Evolutionary conservation across 2,329 filamentous ascomycete species (phyloP), one percentile per base, ranked within the genome.

Genomic region (Sporothrix sp.): DNA sequence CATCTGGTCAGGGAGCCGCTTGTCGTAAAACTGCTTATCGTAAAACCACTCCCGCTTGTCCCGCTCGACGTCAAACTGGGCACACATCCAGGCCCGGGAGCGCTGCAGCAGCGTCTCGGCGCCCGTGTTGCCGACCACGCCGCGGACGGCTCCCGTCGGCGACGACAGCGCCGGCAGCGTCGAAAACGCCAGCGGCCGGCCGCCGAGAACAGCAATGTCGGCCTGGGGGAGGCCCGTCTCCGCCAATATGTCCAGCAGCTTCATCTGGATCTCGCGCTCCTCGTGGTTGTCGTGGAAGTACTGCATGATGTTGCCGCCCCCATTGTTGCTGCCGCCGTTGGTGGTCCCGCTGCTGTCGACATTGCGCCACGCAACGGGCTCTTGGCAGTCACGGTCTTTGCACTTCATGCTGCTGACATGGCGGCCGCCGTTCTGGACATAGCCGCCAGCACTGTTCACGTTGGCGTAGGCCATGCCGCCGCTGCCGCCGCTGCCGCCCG

Each of bases 21-120:
- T 20, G 33, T 25, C 7, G 20, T 23, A 48, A 27, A 36, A 45
- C 38, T n/a, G 48, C 25, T 39, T 20, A 27, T 25, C 7, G 20
- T 23, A 48, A 27, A 36, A 45, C 38, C 44, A 51, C 20, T 54
- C 52, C 13, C 52, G 52, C 9, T 35, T 32, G 10, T 48, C 33
- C 11, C 39, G 33, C 14, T 48, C 48, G 7, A 20, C 39, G 11
- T 32, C 44, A 8, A 30, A 51, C 23, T 35, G 16, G 16, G 52
- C 48, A 21, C 38, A 39, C 32, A 28, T 2, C 52, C 52, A 54
- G 20, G 51, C 51, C 7, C 8, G 13, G 3, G 35, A 27, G 14
- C 16, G n/a, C n/a, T 49, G 28, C 23, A 28, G 20, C 8, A n/a
- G 35, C 7, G 30, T 7, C 2, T 35, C 40, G 10, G 10, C 10